These are phyloP conservation scores for Fomitiporia mediterranea DNA, from an alignment of 1,284 basidiomycete genomes.

Conservation along the genomic window DNA sequence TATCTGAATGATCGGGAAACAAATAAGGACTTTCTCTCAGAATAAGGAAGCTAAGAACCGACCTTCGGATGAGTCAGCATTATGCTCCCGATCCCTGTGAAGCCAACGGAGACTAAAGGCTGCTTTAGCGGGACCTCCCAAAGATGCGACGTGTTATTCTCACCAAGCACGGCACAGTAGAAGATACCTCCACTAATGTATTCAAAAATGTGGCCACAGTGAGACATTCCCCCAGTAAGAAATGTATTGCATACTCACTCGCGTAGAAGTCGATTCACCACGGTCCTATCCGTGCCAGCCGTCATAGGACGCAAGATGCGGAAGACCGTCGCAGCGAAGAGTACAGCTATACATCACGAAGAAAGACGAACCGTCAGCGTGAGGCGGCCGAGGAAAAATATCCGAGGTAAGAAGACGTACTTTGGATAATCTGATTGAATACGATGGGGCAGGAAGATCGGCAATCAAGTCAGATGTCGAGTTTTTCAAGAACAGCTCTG, in stretches of 20 bases:
- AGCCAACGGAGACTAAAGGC: conserved; percentile 16
- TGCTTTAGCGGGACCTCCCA: conserved; percentile 17
- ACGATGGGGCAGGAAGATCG: not conserved
- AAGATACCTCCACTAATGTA: conserved; percentile 25
- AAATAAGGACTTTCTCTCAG: not conserved
- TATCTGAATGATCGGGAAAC: conserved; percentile 17
- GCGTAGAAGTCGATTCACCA: conserved; percentile 24
- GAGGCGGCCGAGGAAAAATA: not conserved
- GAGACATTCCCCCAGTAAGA: not conserved
- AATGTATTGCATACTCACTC: conserved; percentile 24
- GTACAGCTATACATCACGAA: conserved; percentile 1
- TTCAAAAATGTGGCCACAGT: conserved; percentile 1
- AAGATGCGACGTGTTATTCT: not conserved
- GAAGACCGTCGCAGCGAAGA: conserved; percentile 15
- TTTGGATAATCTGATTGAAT: conserved; percentile 13
- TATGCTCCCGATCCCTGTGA: conserved; percentile 7
- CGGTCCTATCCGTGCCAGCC: conserved; percentile 3
- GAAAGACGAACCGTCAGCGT: not conserved
- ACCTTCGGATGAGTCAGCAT: conserved; percentile 1
- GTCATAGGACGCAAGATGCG: conserved; percentile 6
- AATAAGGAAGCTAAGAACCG: not conserved
- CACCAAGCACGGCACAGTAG: conserved; percentile 26
- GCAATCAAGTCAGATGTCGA: not conserved
- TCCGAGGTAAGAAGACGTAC: conserved; percentile 7
- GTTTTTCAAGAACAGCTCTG: not conserved